Base-by-base conservation (phyloP, 2,329 filamentous ascomycete genomes). In the Colletotrichum tamarilloi region DNA sequence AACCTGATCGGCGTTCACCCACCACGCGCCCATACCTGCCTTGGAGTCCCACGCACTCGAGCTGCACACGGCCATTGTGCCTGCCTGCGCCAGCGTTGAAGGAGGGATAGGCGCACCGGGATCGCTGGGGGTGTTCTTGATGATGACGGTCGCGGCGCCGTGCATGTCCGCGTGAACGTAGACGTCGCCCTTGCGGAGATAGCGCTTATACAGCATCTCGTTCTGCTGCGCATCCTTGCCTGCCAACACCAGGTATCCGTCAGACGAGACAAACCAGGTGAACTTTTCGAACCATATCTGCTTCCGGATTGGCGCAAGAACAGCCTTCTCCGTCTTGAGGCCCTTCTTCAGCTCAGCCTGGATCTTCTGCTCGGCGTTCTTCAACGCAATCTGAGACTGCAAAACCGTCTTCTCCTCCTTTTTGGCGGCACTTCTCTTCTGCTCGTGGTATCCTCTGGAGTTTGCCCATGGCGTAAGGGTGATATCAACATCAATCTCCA, bases 261-360 rank as follows among this genome's bases (percentile, higher is more conserved):
- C 97, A 0, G 95, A 97, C 0, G 95, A 98, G 77, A 98, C 90
- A 84, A 99, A 99, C 89, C 95, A 98, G 32, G 92, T 87, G 78
- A 98, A 99, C 82, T 99, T 99, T 79, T 99, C 97, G 77, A 98
- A 99, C 97, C 97, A 99, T 78, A 95, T 90, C 76, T 92, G 93
- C 78, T 92, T 93, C 68, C 97, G 90, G 9, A 98, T 92, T 0
- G 93, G 95, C 58, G 95, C 92, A 11, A 98, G 85, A 2, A 97
- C 86, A 24, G 95, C 92, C 81, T 98, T 98, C 83, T 98, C 97
- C 79, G 97, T 93, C 84, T 98, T 98, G 69, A 98, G 83, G 0
- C 92, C 93, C 78, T 95, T 96, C 83, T 94, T 97, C 26, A 98
- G 86, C 80, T 98, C 95, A 14, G 94, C 91, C 5, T 90, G 87